phyloP scores from a whole-genome alignment of 2,329 filamentous ascomycete species.

The Paraphoma chrysanthemicola region DNA sequence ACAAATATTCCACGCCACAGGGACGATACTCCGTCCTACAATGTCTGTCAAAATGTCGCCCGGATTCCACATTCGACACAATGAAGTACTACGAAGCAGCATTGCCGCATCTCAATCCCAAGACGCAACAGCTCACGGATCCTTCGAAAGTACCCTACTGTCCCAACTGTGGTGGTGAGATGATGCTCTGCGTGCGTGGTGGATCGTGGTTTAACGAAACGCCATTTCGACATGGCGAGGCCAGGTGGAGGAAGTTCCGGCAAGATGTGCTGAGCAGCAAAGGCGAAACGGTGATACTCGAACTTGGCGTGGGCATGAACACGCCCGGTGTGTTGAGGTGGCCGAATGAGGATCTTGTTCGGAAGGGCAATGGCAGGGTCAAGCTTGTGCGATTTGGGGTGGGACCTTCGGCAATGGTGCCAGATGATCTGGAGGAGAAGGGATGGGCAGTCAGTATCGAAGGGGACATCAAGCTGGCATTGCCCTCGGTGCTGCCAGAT shows the following conservation, averaged over 20 bases:
- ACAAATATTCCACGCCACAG: constrained; percentile 39
- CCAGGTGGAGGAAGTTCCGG: constrained; percentile 26
- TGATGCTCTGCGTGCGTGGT: constrained; percentile 38
- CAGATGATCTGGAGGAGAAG: constrained; percentile 19
- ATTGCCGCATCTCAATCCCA: constrained; percentile 22
- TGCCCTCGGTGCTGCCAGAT: constrained; percentile 8
- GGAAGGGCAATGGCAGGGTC: constrained; percentile 17
- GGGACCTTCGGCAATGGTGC: constrained; percentile 16
- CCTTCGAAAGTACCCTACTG: constrained; percentile 29
- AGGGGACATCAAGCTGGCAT: constrained; percentile 18
- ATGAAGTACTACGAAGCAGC: constrained; percentile 28
- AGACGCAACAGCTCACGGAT: constrained; percentile 27
- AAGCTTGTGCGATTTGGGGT: constrained; percentile 25
- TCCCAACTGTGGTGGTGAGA: constrained; percentile 28
- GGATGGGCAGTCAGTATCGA: constrained; percentile 20
- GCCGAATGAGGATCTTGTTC: constrained; percentile 29
- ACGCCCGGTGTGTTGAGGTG: constrained; percentile 29
- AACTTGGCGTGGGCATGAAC: constrained; percentile 31
- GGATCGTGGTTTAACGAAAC: constrained; percentile 36
- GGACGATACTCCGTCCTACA: constrained; percentile 40
- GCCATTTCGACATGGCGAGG: constrained; percentile 28
- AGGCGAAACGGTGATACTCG: constrained; percentile 28
- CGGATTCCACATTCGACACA: constrained; percentile 32
- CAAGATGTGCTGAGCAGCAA: not conserved
- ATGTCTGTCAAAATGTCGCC: constrained; percentile 36